phyloP scores from a whole-genome alignment of 2,329 filamentous ascomycete species.

The Alternaria gaisen region DNA sequence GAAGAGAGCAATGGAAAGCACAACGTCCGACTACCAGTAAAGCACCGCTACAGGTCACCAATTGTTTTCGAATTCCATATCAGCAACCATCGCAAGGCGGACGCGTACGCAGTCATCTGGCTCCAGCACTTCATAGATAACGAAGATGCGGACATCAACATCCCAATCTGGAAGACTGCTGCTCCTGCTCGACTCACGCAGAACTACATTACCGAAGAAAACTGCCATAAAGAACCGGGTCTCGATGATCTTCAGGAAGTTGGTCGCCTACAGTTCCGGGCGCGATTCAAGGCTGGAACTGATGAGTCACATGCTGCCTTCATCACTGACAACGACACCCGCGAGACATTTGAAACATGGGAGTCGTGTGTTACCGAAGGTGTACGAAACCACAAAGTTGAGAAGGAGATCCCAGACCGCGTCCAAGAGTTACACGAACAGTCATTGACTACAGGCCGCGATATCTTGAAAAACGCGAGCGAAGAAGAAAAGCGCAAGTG shows the following conservation, averaged over 20 bases:
- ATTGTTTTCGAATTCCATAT: conserved; percentile 87
- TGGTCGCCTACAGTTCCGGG: conserved; percentile 81
- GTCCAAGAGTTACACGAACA: conserved; percentile 82
- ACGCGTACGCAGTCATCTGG: conserved; percentile 85
- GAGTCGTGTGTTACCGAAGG: conserved; percentile 91
- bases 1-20: conserved; percentile 59
- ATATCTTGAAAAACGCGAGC: conserved; percentile 77
- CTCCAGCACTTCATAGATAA: conserved; percentile 84
- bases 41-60: conserved; percentile 88
- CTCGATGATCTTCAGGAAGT: conserved; percentile 79
- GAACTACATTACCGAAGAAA: conserved; percentile 88
- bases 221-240: conserved; percentile 73
- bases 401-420: conserved; percentile 74
- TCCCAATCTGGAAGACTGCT: conserved; percentile 90
- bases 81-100: conserved; percentile 71
- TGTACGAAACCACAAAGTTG: conserved; percentile 75
- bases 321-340: conserved; percentile 83
- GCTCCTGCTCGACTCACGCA: conserved; percentile 80
- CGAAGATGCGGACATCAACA: conserved; percentile 77
- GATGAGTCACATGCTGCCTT: conserved; percentile 86
- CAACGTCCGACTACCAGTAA: conserved; percentile 81
- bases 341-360: conserved; percentile 95
- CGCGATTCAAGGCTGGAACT: conserved; percentile 87
- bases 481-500: conserved; percentile 79
- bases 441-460: conserved; percentile 79